Evolutionary conservation across 1,284 basidiomycete species (phyloP), one percentile per base, ranked within the genome.

Genomic region (Rhodofomes roseus): DNA sequence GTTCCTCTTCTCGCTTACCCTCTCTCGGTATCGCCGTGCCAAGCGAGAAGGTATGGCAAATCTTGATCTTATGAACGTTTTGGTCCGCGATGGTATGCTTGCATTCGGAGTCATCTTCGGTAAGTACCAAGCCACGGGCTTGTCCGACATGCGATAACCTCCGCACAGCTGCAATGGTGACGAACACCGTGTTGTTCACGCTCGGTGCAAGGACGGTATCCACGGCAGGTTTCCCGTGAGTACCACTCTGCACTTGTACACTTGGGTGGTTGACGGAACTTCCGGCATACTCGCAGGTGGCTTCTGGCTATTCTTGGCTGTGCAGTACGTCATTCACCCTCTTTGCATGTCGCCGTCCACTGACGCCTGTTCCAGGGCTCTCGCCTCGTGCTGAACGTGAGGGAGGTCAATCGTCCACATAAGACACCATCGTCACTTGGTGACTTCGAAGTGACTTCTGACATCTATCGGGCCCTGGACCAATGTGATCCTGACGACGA

Each of bases 61-160:
- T 43, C 67, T 68, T 2, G 66, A 68, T 12, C 65, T 77, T 8
- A 40, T 77, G 25, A 63, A 58, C 4, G 61, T 75, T n/a, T 60
- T 77, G 36, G 65, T 76, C 20, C 72, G 76, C 36, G 77, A 77
- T 59, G 72, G 75, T 6, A 71, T 72, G 14, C 69, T 70, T 61
- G 70, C 71, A 2, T 71, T 70, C 48, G 46, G 58, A 11, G 56
- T 70, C 40, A 65, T 66, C 31, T 68, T 70, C 60, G 58, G 73
- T 74, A 46, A 22, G 25, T 66, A n/a, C n/a, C n/a, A n/a, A n/a
- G n/a, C n/a, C n/a, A n/a, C n/a, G n/a, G n/a, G n/a, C n/a, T n/a
- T n/a, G n/a, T n/a, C n/a, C n/a, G n/a, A n/a, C n/a, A n/a, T n/a
- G n/a, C 11, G 31, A 34, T 34, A 20, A 27, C 5, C 36, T 48